These are phyloP conservation scores for Taiwanofungus camphoratus DNA, from an alignment of 1,284 basidiomycete genomes.

Conservation along the genomic window DNA sequence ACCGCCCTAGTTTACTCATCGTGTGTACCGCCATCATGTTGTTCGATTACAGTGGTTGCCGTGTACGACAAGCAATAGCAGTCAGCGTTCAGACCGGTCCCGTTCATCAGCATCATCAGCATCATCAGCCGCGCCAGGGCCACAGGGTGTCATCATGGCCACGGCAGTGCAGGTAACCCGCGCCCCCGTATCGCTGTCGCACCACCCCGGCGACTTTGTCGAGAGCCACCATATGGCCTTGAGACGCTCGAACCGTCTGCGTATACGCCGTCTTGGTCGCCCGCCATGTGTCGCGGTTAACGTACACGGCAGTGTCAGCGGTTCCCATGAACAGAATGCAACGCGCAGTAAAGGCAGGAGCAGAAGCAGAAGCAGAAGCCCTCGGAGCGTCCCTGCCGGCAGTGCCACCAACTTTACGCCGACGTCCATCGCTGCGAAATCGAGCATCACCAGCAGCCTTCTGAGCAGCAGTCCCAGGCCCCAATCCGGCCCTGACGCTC, in stretches of 20 bases:
- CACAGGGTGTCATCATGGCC: slow-evolving; percentile 7
- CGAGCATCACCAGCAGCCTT: neutral
- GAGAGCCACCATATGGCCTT: neutral
- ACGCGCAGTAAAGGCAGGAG: too few species aligned
- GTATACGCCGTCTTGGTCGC: neutral
- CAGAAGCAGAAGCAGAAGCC: neutral
- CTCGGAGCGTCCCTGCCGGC: neutral
- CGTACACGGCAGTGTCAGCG: too few species aligned
- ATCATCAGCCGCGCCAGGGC: slow-evolving; percentile 2
- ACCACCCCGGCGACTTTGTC: neutral
- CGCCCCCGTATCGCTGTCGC: neutral
- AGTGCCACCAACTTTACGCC: neutral
- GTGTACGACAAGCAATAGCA: neutral
- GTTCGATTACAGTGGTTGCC: too few species aligned
- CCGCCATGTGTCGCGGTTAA: neutral
- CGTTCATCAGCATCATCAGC: slow-evolving; percentile 4
- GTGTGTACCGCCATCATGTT: slow-evolving; percentile 3
- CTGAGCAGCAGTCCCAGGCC: neutral
- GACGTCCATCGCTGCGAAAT: too few species aligned
- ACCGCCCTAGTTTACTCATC: slow-evolving; percentile 4
- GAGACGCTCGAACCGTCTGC: slow-evolving; percentile 8
- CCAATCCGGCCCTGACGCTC: neutral
- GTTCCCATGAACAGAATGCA: too few species aligned
- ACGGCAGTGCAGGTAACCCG: slow-evolving; percentile 1
- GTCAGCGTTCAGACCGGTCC: slow-evolving; percentile 4